A percentile compares a stretch with the other conserved stretches of the same genome.
phyloP scores from a whole-genome alignment of 805 yeast genomes.

The Cyberlindnera veronae region DNA sequence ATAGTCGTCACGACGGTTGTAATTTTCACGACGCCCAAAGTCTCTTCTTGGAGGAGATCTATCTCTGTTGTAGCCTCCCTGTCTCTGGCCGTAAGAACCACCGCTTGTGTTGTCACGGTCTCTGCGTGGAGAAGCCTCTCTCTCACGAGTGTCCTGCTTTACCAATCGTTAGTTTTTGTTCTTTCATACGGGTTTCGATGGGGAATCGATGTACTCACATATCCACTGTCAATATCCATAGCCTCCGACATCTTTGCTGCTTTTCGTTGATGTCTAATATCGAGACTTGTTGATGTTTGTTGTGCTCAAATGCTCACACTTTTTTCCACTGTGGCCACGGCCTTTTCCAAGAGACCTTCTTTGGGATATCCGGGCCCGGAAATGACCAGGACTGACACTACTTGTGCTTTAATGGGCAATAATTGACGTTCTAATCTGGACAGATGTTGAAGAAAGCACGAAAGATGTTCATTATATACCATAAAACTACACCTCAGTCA shows the following conservation, averaged over 20 bases:
- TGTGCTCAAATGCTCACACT: too few relatives aligned
- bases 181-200: background rate
- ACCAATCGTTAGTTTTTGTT: conserved; percentile 7
- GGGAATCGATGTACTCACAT: conserved; percentile 8
- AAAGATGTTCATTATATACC: too few relatives aligned
- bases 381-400: too few relatives aligned
- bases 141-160: conserved; percentile 24
- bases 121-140: conserved; percentile 31
- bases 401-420: too few relatives aligned
- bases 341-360: too few relatives aligned
- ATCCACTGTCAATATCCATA: conserved; percentile 51
- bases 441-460: too few relatives aligned
- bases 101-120: conserved; percentile 24
- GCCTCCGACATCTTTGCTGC: conserved; percentile 43
- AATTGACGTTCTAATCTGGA: too few relatives aligned
- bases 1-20: conserved; percentile 12
- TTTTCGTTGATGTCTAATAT: background rate
- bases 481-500: background rate
- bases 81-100: conserved; percentile 9
- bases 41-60: conserved; percentile 31
- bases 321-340: too few relatives aligned
- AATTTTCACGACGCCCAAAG: background rate
- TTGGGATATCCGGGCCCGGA: too few relatives aligned
- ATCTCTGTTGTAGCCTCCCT: conserved; percentile 26
- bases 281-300: background rate